These are phyloP conservation scores for Penicillium maclennaniae DNA, from an alignment of 495 filamentous ascomycete species.

Conservation along the genomic window DNA sequence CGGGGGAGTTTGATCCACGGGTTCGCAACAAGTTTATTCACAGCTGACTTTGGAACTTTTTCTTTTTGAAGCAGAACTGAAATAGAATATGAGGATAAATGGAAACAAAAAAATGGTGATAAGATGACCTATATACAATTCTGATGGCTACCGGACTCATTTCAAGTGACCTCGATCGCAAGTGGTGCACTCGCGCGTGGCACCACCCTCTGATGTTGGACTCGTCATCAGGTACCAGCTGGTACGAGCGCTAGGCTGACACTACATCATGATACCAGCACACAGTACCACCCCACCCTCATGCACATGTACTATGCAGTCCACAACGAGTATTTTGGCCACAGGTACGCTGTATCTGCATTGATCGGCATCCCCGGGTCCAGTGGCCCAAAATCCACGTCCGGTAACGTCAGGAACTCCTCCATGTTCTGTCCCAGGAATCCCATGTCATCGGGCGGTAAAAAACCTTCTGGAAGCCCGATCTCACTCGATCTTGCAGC, in stretches of 20 bases:
- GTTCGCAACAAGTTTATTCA: not conserved
- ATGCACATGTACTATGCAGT: conserved; percentile 9
- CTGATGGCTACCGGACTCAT: not conserved
- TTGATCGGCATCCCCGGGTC: conserved; percentile 13
- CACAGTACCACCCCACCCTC: not conserved
- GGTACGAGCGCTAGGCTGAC: no score
- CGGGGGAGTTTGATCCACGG: conserved; percentile 16
- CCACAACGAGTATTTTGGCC: conserved; percentile 23
- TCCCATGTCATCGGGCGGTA: conserved; percentile 21
- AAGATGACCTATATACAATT: not conserved
- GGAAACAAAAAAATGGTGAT: not conserved
- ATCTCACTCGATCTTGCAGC: not conserved
- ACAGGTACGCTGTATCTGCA: conserved; percentile 17
- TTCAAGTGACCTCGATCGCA: not conserved
- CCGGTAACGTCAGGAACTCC: conserved; percentile 24
- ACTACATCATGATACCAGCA: no score
- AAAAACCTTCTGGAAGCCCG: not conserved
- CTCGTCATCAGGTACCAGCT: not conserved
- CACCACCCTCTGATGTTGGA: not conserved
- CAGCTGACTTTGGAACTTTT: not conserved
- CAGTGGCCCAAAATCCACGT: conserved; percentile 18
- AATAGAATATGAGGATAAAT: not conserved
- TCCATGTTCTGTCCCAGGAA: conserved; percentile 31
- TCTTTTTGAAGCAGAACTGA: not conserved
- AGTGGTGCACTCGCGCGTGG: not conserved